These are phyloP conservation scores for Echium plantagineum DNA, from an alignment of 257 asterid species.

Conservation along the genomic window DNA sequence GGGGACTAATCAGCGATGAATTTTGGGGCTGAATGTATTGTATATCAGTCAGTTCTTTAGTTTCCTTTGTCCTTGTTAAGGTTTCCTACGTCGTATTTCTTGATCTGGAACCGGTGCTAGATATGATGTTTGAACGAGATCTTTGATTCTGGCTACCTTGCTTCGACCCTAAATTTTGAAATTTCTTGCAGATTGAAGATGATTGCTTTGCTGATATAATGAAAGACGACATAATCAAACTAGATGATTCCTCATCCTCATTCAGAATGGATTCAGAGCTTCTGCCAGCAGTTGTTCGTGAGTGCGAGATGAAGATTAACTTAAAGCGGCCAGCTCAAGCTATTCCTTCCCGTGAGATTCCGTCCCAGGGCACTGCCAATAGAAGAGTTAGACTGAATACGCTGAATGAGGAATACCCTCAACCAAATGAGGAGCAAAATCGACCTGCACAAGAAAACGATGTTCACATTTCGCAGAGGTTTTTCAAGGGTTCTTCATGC, in stretches of 20 bases:
- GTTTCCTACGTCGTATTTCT: too few species aligned
- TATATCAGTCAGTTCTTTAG: too few species aligned
- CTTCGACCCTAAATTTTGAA: background rate
- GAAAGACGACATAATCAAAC: slow-evolving; percentile 67
- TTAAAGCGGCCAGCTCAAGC: slow-evolving; percentile 16
- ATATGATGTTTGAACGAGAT: background rate
- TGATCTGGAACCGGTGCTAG: too few species aligned
- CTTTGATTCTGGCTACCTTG: background rate
- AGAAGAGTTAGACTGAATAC: slow-evolving; percentile 38
- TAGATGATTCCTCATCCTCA: slow-evolving; percentile 36
- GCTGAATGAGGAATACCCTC: slow-evolving; percentile 7
- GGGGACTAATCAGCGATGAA: too few species aligned
- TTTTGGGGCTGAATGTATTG: too few species aligned
- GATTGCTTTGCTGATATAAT: slow-evolving; percentile 77
- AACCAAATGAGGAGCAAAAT: background rate
- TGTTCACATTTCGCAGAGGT: background rate
- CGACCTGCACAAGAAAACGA: background rate
- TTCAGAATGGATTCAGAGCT: slow-evolving; percentile 9
- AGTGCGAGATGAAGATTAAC: slow-evolving; percentile 8
- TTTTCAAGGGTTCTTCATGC: background rate
- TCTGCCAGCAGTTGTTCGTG: slow-evolving; percentile 5
- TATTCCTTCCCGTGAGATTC: slow-evolving; percentile 8
- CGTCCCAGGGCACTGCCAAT: slow-evolving; percentile 53
- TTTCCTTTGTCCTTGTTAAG: too few species aligned
- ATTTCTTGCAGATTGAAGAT: slow-evolving; percentile 47